These are phyloP conservation scores for Pseudogymnoascus sp. DNA, from an alignment of 2,329 filamentous ascomycete genomes.

Conservation along the genomic window DNA sequence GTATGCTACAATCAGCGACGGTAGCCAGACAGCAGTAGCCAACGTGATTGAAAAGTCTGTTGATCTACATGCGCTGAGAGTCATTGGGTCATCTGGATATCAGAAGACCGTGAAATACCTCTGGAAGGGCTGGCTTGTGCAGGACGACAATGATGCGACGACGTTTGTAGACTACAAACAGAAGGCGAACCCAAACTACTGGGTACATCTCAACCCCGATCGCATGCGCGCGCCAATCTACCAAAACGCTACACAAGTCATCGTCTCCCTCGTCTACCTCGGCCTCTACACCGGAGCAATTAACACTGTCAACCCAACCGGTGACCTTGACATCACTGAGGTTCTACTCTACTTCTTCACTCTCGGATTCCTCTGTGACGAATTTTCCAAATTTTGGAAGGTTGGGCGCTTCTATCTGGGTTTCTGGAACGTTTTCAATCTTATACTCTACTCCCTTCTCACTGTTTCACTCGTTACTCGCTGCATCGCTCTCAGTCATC, in stretches of 20 bases:
- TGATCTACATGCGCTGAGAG: conserved; percentile 77
- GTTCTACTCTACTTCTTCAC: conserved; percentile 85
- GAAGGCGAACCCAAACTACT: conserved; percentile 69
- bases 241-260: conserved; percentile 81
- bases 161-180: conserved; percentile 81
- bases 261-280: conserved; percentile 77
- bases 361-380: conserved; percentile 81
- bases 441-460: conserved; percentile 69
- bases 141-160: conserved; percentile 85
- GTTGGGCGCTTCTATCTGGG: conserved; percentile 83
- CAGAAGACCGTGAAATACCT: conserved; percentile 91
- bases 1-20: conserved; percentile 72
- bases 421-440: conserved; percentile 97
- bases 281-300: conserved; percentile 82
- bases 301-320: conserved; percentile 82
- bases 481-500: conserved; percentile 65
- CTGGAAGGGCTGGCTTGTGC: conserved; percentile 94
- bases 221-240: conserved; percentile 88
- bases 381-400: conserved; percentile 84
- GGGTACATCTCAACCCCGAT: conserved; percentile 82
- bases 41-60: conserved; percentile 93
- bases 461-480: conserved; percentile 71
- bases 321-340: conserved; percentile 78
- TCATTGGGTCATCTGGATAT: conserved; percentile 90
- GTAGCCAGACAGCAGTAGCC: conserved; percentile 61